Percentiles rank a stretch among this genome's conserved stretches.
These are phyloP conservation scores for Macaranga tanarius DNA, from an alignment of 441 rosid species.

Conservation along the genomic window DNA sequence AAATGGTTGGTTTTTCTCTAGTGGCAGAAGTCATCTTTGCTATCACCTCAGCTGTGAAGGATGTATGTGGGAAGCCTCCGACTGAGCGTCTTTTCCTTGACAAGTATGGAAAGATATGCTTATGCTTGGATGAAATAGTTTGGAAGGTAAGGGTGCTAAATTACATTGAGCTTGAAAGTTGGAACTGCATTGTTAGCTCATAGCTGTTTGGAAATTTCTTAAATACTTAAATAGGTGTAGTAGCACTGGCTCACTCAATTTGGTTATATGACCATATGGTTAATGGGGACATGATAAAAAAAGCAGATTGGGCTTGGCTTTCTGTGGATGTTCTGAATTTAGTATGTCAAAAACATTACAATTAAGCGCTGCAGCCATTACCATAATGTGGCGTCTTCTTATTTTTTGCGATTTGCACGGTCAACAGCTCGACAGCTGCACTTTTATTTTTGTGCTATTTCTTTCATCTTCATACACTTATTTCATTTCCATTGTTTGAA, in stretches of 20 bases:
- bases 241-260: background rate
- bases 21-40: constrained; percentile 89
- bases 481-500: constrained; percentile 20
- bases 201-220: constrained; percentile 4
- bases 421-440: background rate
- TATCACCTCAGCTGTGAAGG: constrained; percentile 81
- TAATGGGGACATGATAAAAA: background rate
- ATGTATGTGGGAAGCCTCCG: constrained; percentile 88
- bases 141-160: constrained; percentile 60
- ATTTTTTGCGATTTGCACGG: no score
- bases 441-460: background rate
- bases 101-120: constrained; percentile 86
- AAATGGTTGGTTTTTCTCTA: constrained; percentile 25
- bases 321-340: background rate
- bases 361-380: background rate
- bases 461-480: background rate
- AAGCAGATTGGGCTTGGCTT: background rate
- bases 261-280: background rate
- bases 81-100: constrained; percentile 89
- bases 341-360: background rate
- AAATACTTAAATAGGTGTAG: background rate
- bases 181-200: background rate
- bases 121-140: constrained; percentile 88
- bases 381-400: background rate
- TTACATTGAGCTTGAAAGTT: background rate